Evolutionary conservation across 2,329 filamentous ascomycete species (phyloP).

Genomic region (Penicillium rolfsii): DNA sequence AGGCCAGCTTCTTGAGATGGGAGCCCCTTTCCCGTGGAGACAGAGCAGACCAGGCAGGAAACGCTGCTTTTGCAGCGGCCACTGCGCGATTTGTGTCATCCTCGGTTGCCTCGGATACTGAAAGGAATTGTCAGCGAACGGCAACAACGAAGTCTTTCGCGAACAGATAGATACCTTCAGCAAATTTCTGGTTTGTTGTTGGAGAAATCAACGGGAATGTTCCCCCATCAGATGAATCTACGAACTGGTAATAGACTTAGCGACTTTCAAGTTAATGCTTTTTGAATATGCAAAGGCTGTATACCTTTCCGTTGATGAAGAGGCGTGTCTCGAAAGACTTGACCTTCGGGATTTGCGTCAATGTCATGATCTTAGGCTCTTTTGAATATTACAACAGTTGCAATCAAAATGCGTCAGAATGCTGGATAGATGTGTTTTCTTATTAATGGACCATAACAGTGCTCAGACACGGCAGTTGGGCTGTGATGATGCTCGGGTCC

Average conservation of each 20-base stretch:
- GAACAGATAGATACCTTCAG: constrained; percentile 20
- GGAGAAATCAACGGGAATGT: constrained; percentile 30
- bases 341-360: constrained; percentile 11
- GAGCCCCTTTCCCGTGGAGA: constrained; percentile 27
- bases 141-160: too few species aligned
- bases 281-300: too few species aligned
- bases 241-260: constrained; percentile 19
- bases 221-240: constrained; percentile 30
- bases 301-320: constrained; percentile 34
- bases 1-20: constrained; percentile 36
- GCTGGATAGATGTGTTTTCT: too few species aligned
- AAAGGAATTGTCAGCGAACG: not conserved
- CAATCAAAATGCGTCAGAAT: too few species aligned
- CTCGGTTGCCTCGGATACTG: constrained; percentile 30
- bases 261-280: too few species aligned
- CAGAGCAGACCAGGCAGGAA: constrained; percentile 36
- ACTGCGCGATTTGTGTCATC: constrained; percentile 39
- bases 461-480: too few species aligned
- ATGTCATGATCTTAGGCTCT: not conserved
- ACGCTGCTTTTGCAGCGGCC: constrained; percentile 38
- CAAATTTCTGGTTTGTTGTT: constrained; percentile 26
- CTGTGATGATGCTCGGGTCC: too few species aligned
- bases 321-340: constrained; percentile 32
- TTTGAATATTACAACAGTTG: too few species aligned
- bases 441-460: too few species aligned